Percentiles rank a stretch among this genome's conserved stretches.
phyloP scores from a whole-genome alignment of 352 stramenopile species.

The Phytophthora colocasiae region DNA sequence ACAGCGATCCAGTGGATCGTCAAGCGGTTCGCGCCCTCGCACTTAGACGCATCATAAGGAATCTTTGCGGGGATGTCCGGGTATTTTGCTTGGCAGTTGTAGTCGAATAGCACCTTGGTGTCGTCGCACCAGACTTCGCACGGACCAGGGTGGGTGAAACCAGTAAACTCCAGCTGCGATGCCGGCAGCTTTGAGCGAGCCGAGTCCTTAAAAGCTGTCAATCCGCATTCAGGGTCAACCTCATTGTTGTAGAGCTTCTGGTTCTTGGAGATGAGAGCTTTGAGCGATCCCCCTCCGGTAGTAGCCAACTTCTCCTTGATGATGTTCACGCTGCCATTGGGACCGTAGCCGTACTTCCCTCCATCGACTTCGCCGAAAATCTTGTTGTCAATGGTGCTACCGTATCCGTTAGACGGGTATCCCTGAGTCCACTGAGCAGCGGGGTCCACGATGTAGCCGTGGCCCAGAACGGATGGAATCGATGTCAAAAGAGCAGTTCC shows the following conservation, averaged over 20 bases:
- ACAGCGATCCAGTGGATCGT: slow-evolving; percentile 66
- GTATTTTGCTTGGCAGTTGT: slow-evolving; percentile 59
- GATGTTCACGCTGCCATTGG: slow-evolving; percentile 42
- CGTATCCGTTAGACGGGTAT: slow-evolving; percentile 55
- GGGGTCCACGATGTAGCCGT: slow-evolving; percentile 56
- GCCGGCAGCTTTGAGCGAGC: slow-evolving; percentile 44
- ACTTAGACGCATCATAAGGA: slow-evolving; percentile 53
- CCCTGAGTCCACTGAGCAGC: slow-evolving; percentile 42
- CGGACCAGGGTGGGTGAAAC: slow-evolving; percentile 63
- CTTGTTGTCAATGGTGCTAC: slow-evolving; percentile 45
- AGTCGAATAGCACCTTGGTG: slow-evolving; percentile 53
- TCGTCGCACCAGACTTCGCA: slow-evolving; percentile 74
- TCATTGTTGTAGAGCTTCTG: slow-evolving; percentile 48
- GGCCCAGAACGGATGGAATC: slow-evolving; percentile 20
- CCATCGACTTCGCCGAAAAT: slow-evolving; percentile 43
- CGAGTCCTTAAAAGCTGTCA: slow-evolving; percentile 49
- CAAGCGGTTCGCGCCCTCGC: slow-evolving; percentile 50
- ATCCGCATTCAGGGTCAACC: slow-evolving; percentile 45
- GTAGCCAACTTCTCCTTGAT: slow-evolving; percentile 44
- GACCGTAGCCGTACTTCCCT: slow-evolving; percentile 52
- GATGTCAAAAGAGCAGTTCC: slow-evolving; percentile 25
- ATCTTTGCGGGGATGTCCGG: slow-evolving; percentile 39
- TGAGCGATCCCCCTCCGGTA: slow-evolving; percentile 47
- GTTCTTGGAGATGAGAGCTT: slow-evolving; percentile 51
- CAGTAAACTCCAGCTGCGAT: slow-evolving; percentile 48